Conservation (phyloP, 1,284 basidiomycete genomes). For the Ustilago lituana region DNA sequence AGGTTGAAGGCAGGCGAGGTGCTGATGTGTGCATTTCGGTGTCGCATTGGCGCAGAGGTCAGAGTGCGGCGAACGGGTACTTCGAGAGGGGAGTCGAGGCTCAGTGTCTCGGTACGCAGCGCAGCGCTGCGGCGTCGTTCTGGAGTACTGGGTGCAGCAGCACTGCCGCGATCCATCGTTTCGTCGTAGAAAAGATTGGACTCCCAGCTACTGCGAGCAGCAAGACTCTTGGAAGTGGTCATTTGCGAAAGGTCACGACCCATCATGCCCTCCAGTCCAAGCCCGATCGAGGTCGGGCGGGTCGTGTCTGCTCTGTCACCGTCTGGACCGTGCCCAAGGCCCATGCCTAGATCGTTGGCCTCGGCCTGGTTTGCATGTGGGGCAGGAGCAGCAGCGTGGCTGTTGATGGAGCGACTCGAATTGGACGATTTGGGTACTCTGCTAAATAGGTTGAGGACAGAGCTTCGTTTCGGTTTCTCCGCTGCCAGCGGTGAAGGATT, state of each 20-base stretch:
- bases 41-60: slow-evolving; percentile 47
- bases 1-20: slow-evolving; percentile 56
- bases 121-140: slow-evolving; percentile 22
- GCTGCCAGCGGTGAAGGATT: slow-evolving; percentile 31
- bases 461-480: slow-evolving; percentile 32
- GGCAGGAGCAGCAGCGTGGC: background rate
- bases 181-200: slow-evolving; percentile 52
- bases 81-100: slow-evolving; percentile 39
- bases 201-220: slow-evolving; percentile 56
- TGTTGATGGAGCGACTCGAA: slow-evolving; percentile 26
- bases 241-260: slow-evolving; percentile 40
- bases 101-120: slow-evolving; percentile 15
- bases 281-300: slow-evolving; percentile 32
- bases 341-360: slow-evolving; percentile 1
- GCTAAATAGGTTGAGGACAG: slow-evolving; percentile 31
- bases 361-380: slow-evolving; percentile 1
- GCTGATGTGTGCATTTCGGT: slow-evolving; percentile 57
- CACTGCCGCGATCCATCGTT: slow-evolving; percentile 24
- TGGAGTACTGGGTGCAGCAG: slow-evolving; percentile 23
- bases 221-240: slow-evolving; percentile 39
- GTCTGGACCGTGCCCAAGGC: background rate
- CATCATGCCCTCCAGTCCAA: slow-evolving; percentile 41
- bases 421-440: slow-evolving; percentile 8
- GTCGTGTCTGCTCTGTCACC: slow-evolving; percentile 3
- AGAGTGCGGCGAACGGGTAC: slow-evolving; percentile 46